These are phyloP conservation scores for Amphichorda felina DNA, from an alignment of 2,329 filamentous ascomycete genomes.

Conservation along the genomic window DNA sequence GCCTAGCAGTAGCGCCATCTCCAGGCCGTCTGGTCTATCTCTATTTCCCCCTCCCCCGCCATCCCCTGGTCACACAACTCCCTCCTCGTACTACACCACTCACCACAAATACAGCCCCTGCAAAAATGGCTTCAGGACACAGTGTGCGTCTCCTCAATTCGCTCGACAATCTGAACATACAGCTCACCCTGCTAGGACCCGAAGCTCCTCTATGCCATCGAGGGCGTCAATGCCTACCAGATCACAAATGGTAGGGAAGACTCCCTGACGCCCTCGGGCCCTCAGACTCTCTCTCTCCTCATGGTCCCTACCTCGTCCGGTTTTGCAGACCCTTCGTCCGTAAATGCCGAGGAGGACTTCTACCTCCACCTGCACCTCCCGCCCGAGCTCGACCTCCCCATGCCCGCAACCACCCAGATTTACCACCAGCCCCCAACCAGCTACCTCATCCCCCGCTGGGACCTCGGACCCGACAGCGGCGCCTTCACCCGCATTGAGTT, in stretches of 20 bases:
- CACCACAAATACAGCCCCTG: no score
- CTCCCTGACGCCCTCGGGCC: slow-evolving; percentile 70
- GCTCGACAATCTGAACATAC: not conserved
- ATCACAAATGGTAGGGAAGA: slow-evolving; percentile 79
- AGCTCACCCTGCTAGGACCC: slow-evolving; percentile 33
- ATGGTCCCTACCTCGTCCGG: slow-evolving; percentile 90
- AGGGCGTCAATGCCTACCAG: slow-evolving; percentile 84
- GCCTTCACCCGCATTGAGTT: slow-evolving; percentile 94
- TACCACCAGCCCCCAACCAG: slow-evolving; percentile 89
- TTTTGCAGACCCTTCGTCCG: slow-evolving; percentile 41
- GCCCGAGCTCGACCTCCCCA: slow-evolving; percentile 83
- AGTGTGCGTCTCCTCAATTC: slow-evolving; percentile 12
- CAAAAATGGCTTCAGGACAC: slow-evolving; percentile 20
- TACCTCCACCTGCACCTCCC: slow-evolving; percentile 93
- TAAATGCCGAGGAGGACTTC: slow-evolving; percentile 71
- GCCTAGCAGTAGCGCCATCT: no score
- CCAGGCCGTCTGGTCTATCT: no score
- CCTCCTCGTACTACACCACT: not conserved
- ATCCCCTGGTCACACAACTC: not conserved
- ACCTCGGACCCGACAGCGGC: slow-evolving; percentile 75
- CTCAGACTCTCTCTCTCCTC: slow-evolving; percentile 82
- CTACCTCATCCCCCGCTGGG: slow-evolving; percentile 93
- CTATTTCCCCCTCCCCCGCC: no score
- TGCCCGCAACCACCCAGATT: slow-evolving; percentile 93
- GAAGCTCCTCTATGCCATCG: slow-evolving; percentile 59